Conservation (phyloP, 768 basidiomycete genomes). For the Daedalea quercina region DNA sequence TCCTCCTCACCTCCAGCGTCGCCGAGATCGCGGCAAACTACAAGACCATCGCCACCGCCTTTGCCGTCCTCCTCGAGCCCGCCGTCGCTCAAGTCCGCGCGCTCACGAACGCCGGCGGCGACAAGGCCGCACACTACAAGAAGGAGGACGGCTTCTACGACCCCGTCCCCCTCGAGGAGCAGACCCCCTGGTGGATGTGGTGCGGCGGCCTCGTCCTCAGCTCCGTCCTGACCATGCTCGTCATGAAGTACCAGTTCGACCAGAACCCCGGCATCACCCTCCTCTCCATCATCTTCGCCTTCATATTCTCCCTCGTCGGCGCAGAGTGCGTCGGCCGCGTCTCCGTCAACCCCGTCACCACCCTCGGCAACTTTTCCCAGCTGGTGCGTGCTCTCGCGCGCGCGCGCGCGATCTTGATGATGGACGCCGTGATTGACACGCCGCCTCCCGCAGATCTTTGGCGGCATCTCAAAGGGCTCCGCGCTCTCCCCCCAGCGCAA, state of each 20-base stretch:
- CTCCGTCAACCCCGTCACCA: slow-evolving; percentile 18
- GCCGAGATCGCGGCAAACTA: slow-evolving; percentile 14
- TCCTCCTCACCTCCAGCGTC: slow-evolving; percentile 14
- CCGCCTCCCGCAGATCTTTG: slow-evolving; percentile 13
- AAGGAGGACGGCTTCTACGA: slow-evolving; percentile 11
- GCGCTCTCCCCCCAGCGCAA: slow-evolving; percentile 7
- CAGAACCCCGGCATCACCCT: slow-evolving; percentile 18
- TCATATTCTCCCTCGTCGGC: slow-evolving; percentile 18
- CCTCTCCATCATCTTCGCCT: slow-evolving; percentile 16
- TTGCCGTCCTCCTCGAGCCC: slow-evolving; percentile 5
- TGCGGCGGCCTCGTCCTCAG: slow-evolving; percentile 11
- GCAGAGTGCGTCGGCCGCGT: slow-evolving; percentile 17
- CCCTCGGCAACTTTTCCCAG: slow-evolving; percentile 16
- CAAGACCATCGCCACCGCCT: slow-evolving; percentile 5
- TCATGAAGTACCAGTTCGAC: slow-evolving; percentile 17
- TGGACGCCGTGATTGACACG: no score
- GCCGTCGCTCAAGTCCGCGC: neutral
- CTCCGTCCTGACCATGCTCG: slow-evolving; percentile 13
- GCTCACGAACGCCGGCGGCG: neutral
- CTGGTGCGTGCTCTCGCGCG: slow-evolving; percentile 1
- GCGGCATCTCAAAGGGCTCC: slow-evolving; percentile 15
- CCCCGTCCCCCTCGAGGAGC: slow-evolving; percentile 14
- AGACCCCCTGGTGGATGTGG: slow-evolving; percentile 16
- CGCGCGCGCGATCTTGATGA: no score
- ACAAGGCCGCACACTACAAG: neutral